A percentile compares a stretch with the other conserved stretches of the same genome.
Conservation (phyloP, 2,329 filamentous ascomycete genomes). For the Phaeoacremonium minimum region DNA sequence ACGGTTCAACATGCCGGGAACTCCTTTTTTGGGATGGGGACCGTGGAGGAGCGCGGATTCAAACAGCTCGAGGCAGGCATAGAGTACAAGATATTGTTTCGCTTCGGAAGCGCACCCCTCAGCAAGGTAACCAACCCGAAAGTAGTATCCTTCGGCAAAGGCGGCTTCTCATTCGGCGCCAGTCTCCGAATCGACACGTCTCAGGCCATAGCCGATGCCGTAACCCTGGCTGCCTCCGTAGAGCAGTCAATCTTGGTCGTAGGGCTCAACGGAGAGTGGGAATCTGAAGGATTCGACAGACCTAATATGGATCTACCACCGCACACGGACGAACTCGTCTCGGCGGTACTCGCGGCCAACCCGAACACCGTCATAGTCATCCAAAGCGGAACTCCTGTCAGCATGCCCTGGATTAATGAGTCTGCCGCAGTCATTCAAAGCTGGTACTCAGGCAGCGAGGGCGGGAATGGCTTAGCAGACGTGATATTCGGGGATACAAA, state of each 20-base stretch:
- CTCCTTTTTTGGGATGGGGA: slow-evolving; percentile 24
- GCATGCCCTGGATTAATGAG: slow-evolving; percentile 43
- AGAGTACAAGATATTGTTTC: slow-evolving; percentile 21
- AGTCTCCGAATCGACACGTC: slow-evolving; percentile 26
- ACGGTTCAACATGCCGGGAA: slow-evolving; percentile 22
- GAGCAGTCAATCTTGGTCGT: slow-evolving; percentile 37
- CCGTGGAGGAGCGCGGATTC: slow-evolving; percentile 22
- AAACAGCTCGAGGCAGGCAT: slow-evolving; percentile 19
- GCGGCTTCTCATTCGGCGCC: slow-evolving; percentile 42
- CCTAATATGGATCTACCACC: slow-evolving; percentile 12
- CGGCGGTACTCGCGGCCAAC: slow-evolving; percentile 47
- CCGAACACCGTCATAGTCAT: slow-evolving; percentile 53
- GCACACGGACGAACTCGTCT: slow-evolving; percentile 26
- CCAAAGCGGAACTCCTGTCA: slow-evolving; percentile 55
- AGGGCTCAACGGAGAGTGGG: slow-evolving; percentile 10
- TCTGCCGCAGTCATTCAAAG: slow-evolving; percentile 51
- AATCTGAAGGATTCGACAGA: slow-evolving; percentile 16
- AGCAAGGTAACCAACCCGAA: slow-evolving; percentile 13
- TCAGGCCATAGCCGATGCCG: slow-evolving; percentile 7
- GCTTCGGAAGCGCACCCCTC: slow-evolving; percentile 11
- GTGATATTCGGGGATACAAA: slow-evolving; percentile 57
- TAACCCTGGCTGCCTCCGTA: slow-evolving; percentile 36
- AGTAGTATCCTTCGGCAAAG: too few relatives aligned
- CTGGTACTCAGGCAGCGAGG: slow-evolving; percentile 64
- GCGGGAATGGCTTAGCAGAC: slow-evolving; percentile 61